Evolutionary conservation across 2,329 filamentous ascomycete genomes (phyloP), one percentile per base, ranked within the genome.

Genomic region (Claviceps sorghi): DNA sequence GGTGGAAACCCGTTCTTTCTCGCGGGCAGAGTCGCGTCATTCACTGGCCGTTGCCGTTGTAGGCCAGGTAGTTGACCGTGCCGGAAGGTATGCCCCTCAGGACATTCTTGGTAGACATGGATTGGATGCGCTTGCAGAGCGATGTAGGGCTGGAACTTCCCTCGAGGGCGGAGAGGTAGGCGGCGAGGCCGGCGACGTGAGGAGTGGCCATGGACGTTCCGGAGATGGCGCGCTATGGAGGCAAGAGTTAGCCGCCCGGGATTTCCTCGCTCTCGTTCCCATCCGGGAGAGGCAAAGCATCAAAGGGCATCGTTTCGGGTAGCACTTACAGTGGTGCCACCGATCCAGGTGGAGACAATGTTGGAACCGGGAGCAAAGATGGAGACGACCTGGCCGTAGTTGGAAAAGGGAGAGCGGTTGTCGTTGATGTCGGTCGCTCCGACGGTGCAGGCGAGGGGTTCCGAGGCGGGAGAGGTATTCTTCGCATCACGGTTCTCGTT

Each of bases 401-500:
- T 79, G 62, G 75, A 78, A 67, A 71, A 78, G 47, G 60, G 63
- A 30, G 76, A 67, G 36, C 68, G 63, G 42, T 58, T 58, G 55
- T 77, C 72, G 47, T 56, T 59, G 15, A 52, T 58, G 42, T 67
- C 65, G 32, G 69, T 74, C 22, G 76, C 72, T 22, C 73, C 76
- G n/a, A 79, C 74, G 1, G 76, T 79, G 63, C 77, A 77, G 38
- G 67, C 76, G 29, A 60, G 63, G 3, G 68, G 52, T 58, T 72
- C 72, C 0, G 71, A 76, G 19, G 75, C 72, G 2, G 75, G 75
- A 0, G 75, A 78, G 51, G 60, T 69, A 57, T 64, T 64, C 19
- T 61, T 56, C 1, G 76, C 73, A 55, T 78, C 66, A 19, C 57
- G 58, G 52, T 65, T 67, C 4, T 68, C 64, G 60, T 80, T 80